Percentiles rank a stretch among this genome's conserved stretches.
Conservation (phyloP, 257 asterid species). For the Fraxinus cuspidata region DNA sequence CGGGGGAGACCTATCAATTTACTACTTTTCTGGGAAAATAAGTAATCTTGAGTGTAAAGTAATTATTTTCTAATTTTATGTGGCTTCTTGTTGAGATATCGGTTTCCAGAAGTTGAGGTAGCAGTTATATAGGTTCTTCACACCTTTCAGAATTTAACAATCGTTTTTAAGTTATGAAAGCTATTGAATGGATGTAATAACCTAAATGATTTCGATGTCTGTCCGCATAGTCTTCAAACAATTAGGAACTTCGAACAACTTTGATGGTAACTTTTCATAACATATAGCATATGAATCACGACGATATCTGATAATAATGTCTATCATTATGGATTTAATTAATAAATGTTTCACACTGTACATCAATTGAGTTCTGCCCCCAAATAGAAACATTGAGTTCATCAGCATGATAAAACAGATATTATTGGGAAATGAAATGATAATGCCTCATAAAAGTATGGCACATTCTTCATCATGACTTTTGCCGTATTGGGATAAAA, state of each 20-base stretch:
- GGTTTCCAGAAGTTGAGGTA: conserved; percentile 38
- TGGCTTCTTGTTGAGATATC: conserved; percentile 40
- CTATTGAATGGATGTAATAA: neutral
- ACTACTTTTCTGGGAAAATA: neutral
- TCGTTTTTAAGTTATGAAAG: conserved; percentile 27
- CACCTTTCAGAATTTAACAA: conserved; percentile 25
- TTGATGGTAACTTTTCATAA: neutral
- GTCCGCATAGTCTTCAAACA: neutral
- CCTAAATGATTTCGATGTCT: neutral
- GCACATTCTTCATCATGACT: conserved; percentile 2
- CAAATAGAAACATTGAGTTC: neutral
- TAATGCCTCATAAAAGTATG: conserved; percentile 19
- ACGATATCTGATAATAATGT: neutral
- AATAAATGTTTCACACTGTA: neutral
- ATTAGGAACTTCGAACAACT: neutral
- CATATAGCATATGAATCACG: neutral
- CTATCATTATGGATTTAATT: conserved; percentile 14
- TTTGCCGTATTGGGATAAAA: conserved; percentile 5
- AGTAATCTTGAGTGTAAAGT: conserved; percentile 2
- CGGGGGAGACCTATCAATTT: neutral
- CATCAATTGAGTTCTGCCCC: conserved; percentile 11
- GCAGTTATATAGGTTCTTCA: conserved; percentile 33
- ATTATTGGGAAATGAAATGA: conserved; percentile 14
- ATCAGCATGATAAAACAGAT: conserved; percentile 11
- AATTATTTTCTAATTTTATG: neutral